Conservation (phyloP, 164 flowering plant genomes). For the Umbellularia californica region DNA sequence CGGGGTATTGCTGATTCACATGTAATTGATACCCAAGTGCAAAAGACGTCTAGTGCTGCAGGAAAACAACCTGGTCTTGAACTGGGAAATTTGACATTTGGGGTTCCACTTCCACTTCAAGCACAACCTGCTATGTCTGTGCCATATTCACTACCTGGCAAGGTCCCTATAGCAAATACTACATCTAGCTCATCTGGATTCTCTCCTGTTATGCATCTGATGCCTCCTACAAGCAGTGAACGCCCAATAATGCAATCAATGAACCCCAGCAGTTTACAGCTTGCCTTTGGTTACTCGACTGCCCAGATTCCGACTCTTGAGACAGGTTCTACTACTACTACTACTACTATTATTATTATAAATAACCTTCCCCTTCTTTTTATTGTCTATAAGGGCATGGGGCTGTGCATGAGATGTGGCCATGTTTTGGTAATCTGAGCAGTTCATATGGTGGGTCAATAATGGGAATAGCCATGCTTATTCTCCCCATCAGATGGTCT, state of each 20-base stretch:
- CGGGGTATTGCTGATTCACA: constrained; percentile 30
- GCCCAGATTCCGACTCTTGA: constrained; percentile 72
- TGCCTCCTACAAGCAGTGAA: constrained; percentile 44
- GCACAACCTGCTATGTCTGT: constrained; percentile 28
- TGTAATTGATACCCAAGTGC: constrained; percentile 34
- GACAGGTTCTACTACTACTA: constrained; percentile 30
- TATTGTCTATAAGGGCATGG: too few species aligned
- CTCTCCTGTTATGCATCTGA: constrained; percentile 41
- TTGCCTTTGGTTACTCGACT: constrained; percentile 62
- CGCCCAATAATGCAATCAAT: constrained; percentile 31
- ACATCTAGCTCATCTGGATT: constrained; percentile 32
- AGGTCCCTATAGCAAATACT: constrained; percentile 32
- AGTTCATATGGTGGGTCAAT: not conserved
- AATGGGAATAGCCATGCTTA: not conserved
- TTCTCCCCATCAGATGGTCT: not conserved
- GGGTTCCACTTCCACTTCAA: constrained; percentile 41
- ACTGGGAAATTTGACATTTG: constrained; percentile 29
- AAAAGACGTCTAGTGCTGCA: constrained; percentile 28
- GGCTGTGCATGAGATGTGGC: not conserved
- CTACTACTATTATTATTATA: too few species aligned
- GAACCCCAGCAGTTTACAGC: constrained; percentile 45
- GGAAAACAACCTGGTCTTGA: constrained; percentile 38
- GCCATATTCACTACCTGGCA: constrained; percentile 39
- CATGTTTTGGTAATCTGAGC: not conserved
- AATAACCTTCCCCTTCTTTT: constrained; percentile 36